Evolutionary conservation across 176 grass and related monocot species (phyloP).

Genomic region (Poa annua): DNA sequence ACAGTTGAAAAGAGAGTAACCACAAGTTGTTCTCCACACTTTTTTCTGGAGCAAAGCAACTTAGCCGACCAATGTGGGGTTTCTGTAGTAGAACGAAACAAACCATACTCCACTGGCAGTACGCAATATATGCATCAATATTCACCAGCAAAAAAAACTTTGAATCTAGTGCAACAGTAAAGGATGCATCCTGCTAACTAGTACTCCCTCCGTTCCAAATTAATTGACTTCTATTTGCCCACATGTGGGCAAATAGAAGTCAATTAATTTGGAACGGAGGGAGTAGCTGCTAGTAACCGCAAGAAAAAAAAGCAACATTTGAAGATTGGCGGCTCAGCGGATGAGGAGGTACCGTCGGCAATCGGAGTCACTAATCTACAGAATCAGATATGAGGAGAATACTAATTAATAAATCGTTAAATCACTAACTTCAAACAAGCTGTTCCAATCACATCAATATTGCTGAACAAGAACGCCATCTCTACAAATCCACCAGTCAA

Average conservation of each 20-base stretch:
- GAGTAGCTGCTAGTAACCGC: neutral
- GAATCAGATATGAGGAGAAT: neutral
- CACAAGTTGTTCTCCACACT: neutral
- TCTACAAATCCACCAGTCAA: neutral
- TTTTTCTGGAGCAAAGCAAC: neutral
- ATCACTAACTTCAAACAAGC: slow-evolving; percentile 4
- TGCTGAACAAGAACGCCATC: neutral
- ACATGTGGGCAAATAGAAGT: no score
- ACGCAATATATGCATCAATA: slow-evolving; percentile 21
- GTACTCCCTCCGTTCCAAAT: no score
- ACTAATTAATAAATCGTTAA: neutral
- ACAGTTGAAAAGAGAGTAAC: slow-evolving; percentile 13
- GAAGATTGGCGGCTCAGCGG: slow-evolving; percentile 27
- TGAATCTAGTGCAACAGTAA: slow-evolving; percentile 6
- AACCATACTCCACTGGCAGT: neutral
- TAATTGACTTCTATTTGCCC: no score
- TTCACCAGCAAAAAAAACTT: neutral
- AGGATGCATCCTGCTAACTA: neutral
- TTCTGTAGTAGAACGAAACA: slow-evolving; percentile 8
- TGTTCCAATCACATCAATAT: slow-evolving; percentile 33
- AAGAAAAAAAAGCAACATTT: neutral
- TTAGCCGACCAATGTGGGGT: slow-evolving; percentile 7
- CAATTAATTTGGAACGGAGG: no score
- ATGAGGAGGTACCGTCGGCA: neutral
- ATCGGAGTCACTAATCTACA: neutral